Evolutionary conservation across 164 flowering plant species (phyloP).

Genomic region (Taxillus chinensis): DNA sequence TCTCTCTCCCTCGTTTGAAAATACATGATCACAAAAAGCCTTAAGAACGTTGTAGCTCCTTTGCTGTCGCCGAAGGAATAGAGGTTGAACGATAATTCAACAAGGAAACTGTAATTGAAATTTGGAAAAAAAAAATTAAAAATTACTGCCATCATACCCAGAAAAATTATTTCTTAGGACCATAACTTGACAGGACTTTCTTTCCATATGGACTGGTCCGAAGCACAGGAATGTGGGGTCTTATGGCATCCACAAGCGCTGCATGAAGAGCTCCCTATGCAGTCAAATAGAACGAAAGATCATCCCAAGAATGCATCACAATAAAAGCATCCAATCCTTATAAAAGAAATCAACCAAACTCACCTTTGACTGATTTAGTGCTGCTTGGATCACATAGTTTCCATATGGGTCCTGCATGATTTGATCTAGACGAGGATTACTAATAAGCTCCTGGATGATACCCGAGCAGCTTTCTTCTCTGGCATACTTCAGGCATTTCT

Average conservation of each 20-base stretch:
- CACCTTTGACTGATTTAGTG: slow-evolving; percentile 44
- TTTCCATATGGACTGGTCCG: slow-evolving; percentile 61
- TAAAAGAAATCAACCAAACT: background rate
- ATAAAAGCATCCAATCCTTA: too few relatives aligned
- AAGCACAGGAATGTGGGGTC: slow-evolving; percentile 36
- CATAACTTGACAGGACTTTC: slow-evolving; percentile 40
- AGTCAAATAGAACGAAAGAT: too few relatives aligned
- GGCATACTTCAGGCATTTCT: slow-evolving; percentile 47
- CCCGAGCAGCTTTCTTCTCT: slow-evolving; percentile 27
- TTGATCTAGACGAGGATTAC: slow-evolving; percentile 30
- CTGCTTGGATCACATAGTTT: slow-evolving; percentile 67
- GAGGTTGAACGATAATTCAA: too few relatives aligned
- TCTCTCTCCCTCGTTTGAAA: too few relatives aligned
- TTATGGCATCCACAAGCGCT: slow-evolving; percentile 45
- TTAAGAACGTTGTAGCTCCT: too few relatives aligned
- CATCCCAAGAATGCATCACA: too few relatives aligned
- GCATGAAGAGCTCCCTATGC: slow-evolving; percentile 38
- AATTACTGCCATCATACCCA: background rate
- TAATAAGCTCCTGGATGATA: slow-evolving; percentile 46
- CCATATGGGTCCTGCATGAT: slow-evolving; percentile 62
- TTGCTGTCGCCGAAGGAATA: too few relatives aligned
- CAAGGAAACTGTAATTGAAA: too few relatives aligned
- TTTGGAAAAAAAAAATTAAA: too few relatives aligned
- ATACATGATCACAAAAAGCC: too few relatives aligned
- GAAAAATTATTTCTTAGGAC: slow-evolving; percentile 28